Conservation (phyloP, 441 rosid genomes). For the Viola pubescens region DNA sequence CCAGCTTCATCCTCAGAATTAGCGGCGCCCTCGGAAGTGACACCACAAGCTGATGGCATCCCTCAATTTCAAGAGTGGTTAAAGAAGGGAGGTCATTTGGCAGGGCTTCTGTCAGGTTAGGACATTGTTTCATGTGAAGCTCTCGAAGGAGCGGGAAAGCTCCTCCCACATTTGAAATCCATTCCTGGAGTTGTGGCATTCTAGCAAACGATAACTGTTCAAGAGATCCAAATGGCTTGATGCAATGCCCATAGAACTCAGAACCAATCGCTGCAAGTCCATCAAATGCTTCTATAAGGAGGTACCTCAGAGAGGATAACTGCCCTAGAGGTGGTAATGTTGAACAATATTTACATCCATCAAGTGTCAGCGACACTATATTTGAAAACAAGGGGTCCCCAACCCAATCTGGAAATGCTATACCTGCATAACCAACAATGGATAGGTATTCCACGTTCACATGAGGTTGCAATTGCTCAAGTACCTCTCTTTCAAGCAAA, state of each 20-base stretch:
- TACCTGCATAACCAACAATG: conserved; percentile 10
- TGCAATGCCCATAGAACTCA: conserved; percentile 6
- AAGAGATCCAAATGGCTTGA: conserved; percentile 10
- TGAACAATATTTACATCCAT: conserved; percentile 4
- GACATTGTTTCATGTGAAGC: conserved; percentile 14
- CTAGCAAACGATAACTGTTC: conserved; percentile 3
- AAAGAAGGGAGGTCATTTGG: conserved; percentile 11
- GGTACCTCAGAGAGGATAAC: conserved; percentile 19
- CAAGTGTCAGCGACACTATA: conserved; percentile 6
- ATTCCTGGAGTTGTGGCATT: conserved; percentile 17
- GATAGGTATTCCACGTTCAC: conserved; percentile 5
- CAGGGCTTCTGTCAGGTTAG: conserved; percentile 8
- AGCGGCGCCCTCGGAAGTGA: conserved; percentile 13
- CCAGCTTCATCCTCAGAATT: not conserved
- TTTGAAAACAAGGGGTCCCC: conserved; percentile 1
- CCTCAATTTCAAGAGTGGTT: conserved; percentile 6
- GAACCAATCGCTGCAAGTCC: conserved; percentile 9
- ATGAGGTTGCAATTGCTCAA: conserved; percentile 3
- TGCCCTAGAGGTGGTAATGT: conserved; percentile 12
- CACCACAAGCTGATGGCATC: conserved; percentile 8
- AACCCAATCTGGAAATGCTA: conserved; percentile 8
- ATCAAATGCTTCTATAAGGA: conserved; percentile 11
- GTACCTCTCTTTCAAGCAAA: not conserved
- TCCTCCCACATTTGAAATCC: conserved; percentile 10
- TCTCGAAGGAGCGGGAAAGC: conserved; percentile 20